Conservation (phyloP, 1,139 yeast genomes). For the Meyerozyma carpophila region DNA sequence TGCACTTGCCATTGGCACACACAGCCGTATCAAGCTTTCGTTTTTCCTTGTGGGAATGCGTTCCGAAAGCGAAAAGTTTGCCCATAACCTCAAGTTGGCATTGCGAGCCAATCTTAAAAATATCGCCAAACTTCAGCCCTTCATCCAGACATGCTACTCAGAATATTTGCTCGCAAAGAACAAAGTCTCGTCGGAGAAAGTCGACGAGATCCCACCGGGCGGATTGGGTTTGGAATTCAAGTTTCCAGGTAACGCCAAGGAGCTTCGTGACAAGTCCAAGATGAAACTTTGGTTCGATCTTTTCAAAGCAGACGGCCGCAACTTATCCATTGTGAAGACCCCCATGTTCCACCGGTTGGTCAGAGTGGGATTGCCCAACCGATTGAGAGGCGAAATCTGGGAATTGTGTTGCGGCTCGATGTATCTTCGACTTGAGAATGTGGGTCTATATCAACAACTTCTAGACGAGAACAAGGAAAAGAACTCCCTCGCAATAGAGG, state of each 20-base stretch:
- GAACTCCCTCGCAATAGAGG: constrained; percentile 82
- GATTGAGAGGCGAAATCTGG: constrained; percentile 95
- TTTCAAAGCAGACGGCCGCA: constrained; percentile 77
- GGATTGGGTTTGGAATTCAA: constrained; percentile 81
- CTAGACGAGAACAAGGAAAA: constrained; percentile 58
- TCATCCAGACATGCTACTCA: constrained; percentile 72
- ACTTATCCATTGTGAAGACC: constrained; percentile 67
- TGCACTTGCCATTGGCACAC: constrained; percentile 67
- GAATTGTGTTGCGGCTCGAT: constrained; percentile 87
- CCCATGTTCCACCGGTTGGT: constrained; percentile 77
- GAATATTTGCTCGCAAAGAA: constrained; percentile 74
- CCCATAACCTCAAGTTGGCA: constrained; percentile 56
- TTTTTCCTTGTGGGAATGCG: constrained; percentile 76
- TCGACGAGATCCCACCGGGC: constrained; percentile 61
- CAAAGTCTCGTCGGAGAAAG: constrained; percentile 37
- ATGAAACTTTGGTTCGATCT: constrained; percentile 93
- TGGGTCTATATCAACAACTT: constrained; percentile 52
- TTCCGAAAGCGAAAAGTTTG: constrained; percentile 76
- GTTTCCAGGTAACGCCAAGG: constrained; percentile 85
- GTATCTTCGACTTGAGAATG: constrained; percentile 61
- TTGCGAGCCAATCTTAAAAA: constrained; percentile 61
- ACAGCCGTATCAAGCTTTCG: constrained; percentile 58
- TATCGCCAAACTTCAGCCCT: constrained; percentile 58
- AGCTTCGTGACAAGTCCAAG: constrained; percentile 75
- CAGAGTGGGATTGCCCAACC: constrained; percentile 87